Evolutionary conservation across 192 early-diverging fungal species (phyloP), one percentile per base, ranked within the genome.

Genomic region (Gamsiella multidivaricata): DNA sequence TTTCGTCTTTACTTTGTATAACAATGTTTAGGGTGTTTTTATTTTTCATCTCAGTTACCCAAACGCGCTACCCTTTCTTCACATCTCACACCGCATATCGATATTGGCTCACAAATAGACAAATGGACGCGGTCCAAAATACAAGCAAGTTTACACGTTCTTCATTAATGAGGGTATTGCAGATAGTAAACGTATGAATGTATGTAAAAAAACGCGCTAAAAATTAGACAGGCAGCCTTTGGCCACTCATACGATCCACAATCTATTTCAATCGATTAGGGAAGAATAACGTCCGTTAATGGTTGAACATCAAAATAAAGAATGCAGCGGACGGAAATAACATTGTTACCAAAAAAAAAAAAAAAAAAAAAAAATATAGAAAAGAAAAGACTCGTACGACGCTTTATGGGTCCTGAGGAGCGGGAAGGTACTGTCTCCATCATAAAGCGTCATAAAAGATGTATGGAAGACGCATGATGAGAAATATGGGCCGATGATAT

Each of bases 171-270:
- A 41, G 39, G 39, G 39, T 41, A 41, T 41, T 41, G 14, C 8
- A 7, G 39, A 41, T 10, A n/a, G n/a, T n/a, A n/a, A n/a, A n/a
- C n/a, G 39, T 7, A 41, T 41, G 39, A 14, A 41, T 41, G 14
- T 7, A 41, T 41, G 39, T 41, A 31, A 23, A 65, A 52, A 41
- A 49, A 42, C 42, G 2, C 33, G 39, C 7, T 41, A 41, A 10
- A 14, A 10, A 41, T 70, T 79, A 89, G 41, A 89, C 88, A 11
- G 88, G 88, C 43, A 90, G 67, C 67, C 86, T 88, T 42, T 83
- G 83, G 43, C 87, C 87, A 18, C 82, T 67, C 22, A 88, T 58
- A 45, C 68, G 79, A 67, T 90, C 88, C 28, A 88, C 69, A 17
- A 79, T 58, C 87, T 89, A 76, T 60, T 8, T 22, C 2, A 32